Evolutionary conservation across 257 asterid genomes (phyloP).

Genomic region (Paraleonurus japonicus): DNA sequence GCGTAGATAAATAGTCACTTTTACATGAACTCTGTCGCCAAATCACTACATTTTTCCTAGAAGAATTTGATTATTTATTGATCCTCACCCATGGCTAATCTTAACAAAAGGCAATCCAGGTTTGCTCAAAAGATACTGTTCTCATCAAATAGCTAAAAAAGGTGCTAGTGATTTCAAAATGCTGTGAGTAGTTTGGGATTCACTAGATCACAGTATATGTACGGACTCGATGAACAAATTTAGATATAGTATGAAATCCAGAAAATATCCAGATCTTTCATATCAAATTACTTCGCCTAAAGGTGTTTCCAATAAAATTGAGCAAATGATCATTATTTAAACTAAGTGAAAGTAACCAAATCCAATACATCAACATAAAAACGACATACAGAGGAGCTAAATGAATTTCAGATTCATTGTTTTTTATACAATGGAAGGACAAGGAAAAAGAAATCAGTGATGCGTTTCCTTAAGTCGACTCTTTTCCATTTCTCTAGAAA

Average conservation of each 20-base stretch:
- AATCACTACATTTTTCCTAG: not conserved
- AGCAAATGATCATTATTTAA: not conserved
- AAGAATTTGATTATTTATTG: not conserved
- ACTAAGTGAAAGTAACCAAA: not conserved
- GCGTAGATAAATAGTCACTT: not conserved
- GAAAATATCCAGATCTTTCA: slow-evolving; percentile 4
- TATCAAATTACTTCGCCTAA: not conserved
- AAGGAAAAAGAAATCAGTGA: not conserved
- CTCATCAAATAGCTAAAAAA: not conserved
- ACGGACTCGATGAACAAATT: not conserved
- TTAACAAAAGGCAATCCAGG: not conserved
- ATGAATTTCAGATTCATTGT: not conserved
- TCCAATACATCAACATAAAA: slow-evolving; percentile 9
- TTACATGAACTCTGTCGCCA: not conserved
- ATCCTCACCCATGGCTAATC: not conserved
- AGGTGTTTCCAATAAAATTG: not conserved
- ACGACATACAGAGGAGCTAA: not conserved
- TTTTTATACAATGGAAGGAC: not conserved
- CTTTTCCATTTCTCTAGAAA: not conserved
- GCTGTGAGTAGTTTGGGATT: not conserved
- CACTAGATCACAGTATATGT: not conserved
- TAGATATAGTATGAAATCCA: not conserved
- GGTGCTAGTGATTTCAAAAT: not conserved
- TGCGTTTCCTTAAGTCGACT: not conserved
- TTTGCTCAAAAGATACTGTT: not conserved